Base-by-base conservation (phyloP, 257 asterid species). In the Solanum lycopersicoides region DNA sequence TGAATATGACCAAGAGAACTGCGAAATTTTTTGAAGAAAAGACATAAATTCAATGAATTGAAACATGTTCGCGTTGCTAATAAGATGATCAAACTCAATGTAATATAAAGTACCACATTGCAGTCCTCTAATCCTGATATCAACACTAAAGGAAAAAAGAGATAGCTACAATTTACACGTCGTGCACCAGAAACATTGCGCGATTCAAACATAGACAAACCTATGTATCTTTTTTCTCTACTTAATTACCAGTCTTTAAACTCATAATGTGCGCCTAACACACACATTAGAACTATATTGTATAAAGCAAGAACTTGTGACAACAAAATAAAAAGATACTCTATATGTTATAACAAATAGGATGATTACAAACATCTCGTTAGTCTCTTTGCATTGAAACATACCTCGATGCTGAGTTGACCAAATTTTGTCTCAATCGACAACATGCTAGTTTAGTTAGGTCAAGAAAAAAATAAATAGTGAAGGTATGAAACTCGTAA, bases 1-100 rank as follows among this genome's bases (percentile, higher is more conserved):
- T 88, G 88, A 88, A 88, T 66, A 86, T 69, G 37, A 88, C 84
- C 77, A 88, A 68, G 25, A 88, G 77, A 65, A 88, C 90, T 88
- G 90, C 18, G 6, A 20, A 68, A 76, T 12, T 66, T 4, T 5
- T 32, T 4, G 5, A 68, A 80, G 4, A 1, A 32, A 23, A 21
- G 34, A 42, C n/a, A 10, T 53, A 39, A 83, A 83, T 25, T 23
- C 12, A 11, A 82, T 13, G 18, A 14, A 25, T 25, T 42, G 34
- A 47, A 63, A 34, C 76, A 77, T 28, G 5, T 42, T 9, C 84
- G 4, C 60, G n/a, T 12, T 47, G 44, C 44, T 80, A 14, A 18
- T 32, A 47, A 80, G 41, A 45, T 28, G 20, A 80, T 80, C 69
- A 30, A 80, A 80, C 3, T 28, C 66, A 14, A 25, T 4, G 39